Conservation (phyloP, 257 asterid species). For the Datura wrightii region DNA sequence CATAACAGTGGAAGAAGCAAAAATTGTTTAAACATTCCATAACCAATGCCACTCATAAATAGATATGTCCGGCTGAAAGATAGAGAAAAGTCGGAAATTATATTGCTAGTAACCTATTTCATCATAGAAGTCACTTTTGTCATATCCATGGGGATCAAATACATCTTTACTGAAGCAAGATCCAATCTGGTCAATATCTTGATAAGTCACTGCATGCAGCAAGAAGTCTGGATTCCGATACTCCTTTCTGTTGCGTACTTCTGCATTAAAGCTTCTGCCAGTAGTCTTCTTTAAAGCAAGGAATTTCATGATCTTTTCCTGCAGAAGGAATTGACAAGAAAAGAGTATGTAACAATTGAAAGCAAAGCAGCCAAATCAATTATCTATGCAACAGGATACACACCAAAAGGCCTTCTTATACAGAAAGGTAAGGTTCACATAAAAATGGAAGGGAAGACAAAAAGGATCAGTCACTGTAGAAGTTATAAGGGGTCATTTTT, state of each 20-base stretch:
- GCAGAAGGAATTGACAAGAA: conserved; percentile 37
- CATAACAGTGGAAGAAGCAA: neutral
- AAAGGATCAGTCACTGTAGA: conserved; percentile 3
- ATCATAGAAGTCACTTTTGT: conserved; percentile 85
- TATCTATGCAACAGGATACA: neutral
- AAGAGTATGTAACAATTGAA: conserved; percentile 1
- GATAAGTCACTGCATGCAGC: conserved; percentile 97
- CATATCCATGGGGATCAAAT: conserved; percentile 98
- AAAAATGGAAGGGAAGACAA: neutral
- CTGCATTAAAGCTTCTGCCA: conserved; percentile 91
- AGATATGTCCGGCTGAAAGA: conserved; percentile 25
- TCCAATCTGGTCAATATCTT: conserved; percentile 91
- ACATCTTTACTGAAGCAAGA: conserved; percentile 93
- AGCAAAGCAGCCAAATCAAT: conserved; percentile 2
- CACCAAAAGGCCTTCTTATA: neutral
- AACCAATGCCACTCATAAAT: neutral
- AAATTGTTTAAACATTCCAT: neutral
- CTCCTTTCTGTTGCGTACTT: conserved; percentile 92
- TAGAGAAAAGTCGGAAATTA: conserved; percentile 28
- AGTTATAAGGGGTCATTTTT: neutral
- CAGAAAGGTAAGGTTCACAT: conserved; percentile 10
- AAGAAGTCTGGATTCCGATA: conserved; percentile 95
- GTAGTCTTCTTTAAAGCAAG: conserved; percentile 66
- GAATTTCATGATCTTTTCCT: conserved; percentile 78
- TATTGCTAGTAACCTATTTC: conserved; percentile 67